Conservation (phyloP, 2,329 filamentous ascomycete genomes). For the Ophiocordyceps camponoti-saundersi region DNA sequence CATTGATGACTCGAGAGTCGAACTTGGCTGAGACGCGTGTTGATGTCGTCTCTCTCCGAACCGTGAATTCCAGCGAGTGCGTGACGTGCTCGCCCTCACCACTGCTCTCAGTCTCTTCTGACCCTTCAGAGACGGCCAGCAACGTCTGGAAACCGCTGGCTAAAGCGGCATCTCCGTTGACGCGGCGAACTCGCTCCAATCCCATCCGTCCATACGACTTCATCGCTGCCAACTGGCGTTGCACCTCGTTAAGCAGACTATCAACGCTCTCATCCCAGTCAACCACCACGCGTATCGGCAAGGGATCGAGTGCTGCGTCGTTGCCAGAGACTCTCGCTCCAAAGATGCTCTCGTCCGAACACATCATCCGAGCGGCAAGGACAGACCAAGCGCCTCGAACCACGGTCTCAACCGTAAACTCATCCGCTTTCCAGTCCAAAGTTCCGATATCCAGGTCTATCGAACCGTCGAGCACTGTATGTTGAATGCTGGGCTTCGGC, state of each 20-base stretch:
- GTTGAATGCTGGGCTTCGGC: not conserved
- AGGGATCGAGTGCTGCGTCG: slow-evolving; percentile 5
- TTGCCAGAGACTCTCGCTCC: slow-evolving; percentile 2
- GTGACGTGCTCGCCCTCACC: not conserved
- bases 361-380: slow-evolving; percentile 17
- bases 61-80: slow-evolving; percentile 1
- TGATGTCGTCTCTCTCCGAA: not conserved
- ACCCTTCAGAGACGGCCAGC: slow-evolving; percentile 1
- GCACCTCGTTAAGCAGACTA: slow-evolving; percentile 4
- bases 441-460: not conserved
- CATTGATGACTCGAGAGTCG: not conserved
- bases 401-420: not conserved
- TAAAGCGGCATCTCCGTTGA: slow-evolving; percentile 2
- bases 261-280: slow-evolving; percentile 3
- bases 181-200: slow-evolving; percentile 11
- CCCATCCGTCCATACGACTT: slow-evolving; percentile 10
- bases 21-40: not conserved
- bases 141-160: slow-evolving; percentile 6
- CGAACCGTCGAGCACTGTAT: not conserved
- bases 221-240: slow-evolving; percentile 9
- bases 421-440: not conserved
- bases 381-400: slow-evolving; percentile 10
- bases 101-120: not conserved
- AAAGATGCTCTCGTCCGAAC: slow-evolving; percentile 12
- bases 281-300: slow-evolving; percentile 4